Evolutionary conservation across 2,329 filamentous ascomycete species (phyloP).

Genomic region (Bertia moriformis): DNA sequence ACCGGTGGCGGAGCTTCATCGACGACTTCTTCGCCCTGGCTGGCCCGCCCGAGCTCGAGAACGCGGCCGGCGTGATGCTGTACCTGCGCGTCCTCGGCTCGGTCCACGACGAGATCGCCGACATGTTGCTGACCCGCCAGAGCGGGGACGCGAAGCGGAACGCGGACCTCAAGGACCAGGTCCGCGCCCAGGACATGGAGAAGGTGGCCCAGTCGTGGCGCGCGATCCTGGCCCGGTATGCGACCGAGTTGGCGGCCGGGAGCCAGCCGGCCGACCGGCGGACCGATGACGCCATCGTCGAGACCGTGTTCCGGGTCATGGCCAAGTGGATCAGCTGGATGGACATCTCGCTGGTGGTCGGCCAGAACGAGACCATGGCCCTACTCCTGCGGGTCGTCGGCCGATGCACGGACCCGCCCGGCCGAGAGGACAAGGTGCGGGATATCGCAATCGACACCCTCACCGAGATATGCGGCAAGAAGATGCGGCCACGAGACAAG

Average conservation of each 20-base stretch:
- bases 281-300: conserved; percentile 62
- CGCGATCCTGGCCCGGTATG: conserved; percentile 70
- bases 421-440: conserved; percentile 63
- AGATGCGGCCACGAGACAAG: conserved; percentile 91
- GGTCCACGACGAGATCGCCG: conserved; percentile 93
- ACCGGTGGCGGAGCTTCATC: conserved; percentile 78
- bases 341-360: conserved; percentile 86
- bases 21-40: conserved; percentile 77
- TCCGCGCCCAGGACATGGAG: conserved; percentile 72
- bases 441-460: conserved; percentile 89
- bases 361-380: conserved; percentile 72
- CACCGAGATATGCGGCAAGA: conserved; percentile 91
- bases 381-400: conserved; percentile 76
- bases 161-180: conserved; percentile 77
- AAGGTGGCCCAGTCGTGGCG: conserved; percentile 86
- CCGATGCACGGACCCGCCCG: conserved; percentile 45
- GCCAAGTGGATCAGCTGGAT: conserved; percentile 99
- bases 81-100: conserved; percentile 80
- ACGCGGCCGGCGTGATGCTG: conserved; percentile 62
- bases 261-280: no score
- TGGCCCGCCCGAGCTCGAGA: conserved; percentile 50
- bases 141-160: conserved; percentile 71
- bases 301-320: conserved; percentile 80
- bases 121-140: conserved; percentile 70
- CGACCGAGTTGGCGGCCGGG: no score